Conservation (phyloP, 1,284 basidiomycete genomes). For the Sporisorium sorghi region DNA sequence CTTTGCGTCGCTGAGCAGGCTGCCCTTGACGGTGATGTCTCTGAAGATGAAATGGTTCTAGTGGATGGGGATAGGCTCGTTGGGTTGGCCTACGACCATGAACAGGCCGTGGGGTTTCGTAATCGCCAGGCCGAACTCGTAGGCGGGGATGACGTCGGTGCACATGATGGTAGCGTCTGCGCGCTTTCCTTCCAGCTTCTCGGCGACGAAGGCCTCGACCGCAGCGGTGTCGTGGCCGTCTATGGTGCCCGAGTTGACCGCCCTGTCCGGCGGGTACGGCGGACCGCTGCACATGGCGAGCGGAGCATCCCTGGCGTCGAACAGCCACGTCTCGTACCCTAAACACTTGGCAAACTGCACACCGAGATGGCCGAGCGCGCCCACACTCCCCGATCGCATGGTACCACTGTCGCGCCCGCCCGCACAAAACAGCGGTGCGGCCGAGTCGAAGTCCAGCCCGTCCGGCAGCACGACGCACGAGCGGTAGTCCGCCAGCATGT, state of each 20-base stretch:
- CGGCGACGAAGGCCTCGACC: slow-evolving; percentile 16
- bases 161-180: slow-evolving; percentile 51
- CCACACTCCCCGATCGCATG: slow-evolving; percentile 68
- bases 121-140: slow-evolving; percentile 40
- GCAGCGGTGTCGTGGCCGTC: slow-evolving; percentile 25
- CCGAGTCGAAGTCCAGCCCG: slow-evolving; percentile 40
- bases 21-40: slow-evolving; percentile 51
- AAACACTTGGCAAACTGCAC: slow-evolving; percentile 67
- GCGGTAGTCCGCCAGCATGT: slow-evolving; percentile 50
- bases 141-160: slow-evolving; percentile 42
- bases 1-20: slow-evolving; percentile 47
- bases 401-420: slow-evolving; percentile 70
- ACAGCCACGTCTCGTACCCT: slow-evolving; percentile 66
- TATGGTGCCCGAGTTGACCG: slow-evolving; percentile 34
- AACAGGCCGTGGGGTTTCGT: slow-evolving; percentile 48
- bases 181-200: slow-evolving; percentile 30
- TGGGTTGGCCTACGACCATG: slow-evolving; percentile 54
- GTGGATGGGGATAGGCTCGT: slow-evolving; percentile 47
- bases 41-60: slow-evolving; percentile 52
- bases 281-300: slow-evolving; percentile 31
- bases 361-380: slow-evolving; percentile 70
- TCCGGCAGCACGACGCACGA: slow-evolving; percentile 60
- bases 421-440: slow-evolving; percentile 71
- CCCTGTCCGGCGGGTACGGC: slow-evolving; percentile 47
- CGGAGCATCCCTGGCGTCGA: slow-evolving; percentile 50